A percentile compares a stretch with the other conserved stretches of the same genome.
phyloP scores from a whole-genome alignment of 75 land plant species.

The Picea glauca region DNA sequence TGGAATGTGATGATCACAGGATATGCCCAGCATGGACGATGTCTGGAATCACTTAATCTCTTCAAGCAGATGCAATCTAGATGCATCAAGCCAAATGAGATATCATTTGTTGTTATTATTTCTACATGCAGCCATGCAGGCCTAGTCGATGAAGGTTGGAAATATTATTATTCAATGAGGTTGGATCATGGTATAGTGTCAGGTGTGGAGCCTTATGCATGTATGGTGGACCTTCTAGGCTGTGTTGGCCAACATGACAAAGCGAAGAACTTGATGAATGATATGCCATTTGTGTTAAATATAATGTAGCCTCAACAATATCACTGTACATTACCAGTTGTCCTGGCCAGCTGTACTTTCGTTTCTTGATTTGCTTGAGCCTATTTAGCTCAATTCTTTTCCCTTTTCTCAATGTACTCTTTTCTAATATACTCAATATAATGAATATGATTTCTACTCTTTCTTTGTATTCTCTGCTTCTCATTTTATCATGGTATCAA shows the following conservation, averaged over 20 bases:
- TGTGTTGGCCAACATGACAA: conserved; percentile 9
- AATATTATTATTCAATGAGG: not conserved
- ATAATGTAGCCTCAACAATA: no score
- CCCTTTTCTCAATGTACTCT: no score
- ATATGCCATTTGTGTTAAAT: conserved; percentile 3
- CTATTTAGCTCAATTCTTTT: no score
- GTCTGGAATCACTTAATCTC: not conserved
- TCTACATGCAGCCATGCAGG: conserved; percentile 15
- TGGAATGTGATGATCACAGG: conserved; percentile 6
- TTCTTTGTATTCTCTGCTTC: no score
- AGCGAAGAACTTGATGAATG: conserved; percentile 9
- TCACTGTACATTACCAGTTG: no score
- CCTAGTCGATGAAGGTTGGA: not conserved
- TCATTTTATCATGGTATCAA: no score
- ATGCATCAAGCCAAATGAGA: conserved; percentile 9
- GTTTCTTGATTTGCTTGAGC: no score
- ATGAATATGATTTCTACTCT: no score
- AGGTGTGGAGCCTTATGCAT: conserved; percentile 6
- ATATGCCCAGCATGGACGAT: conserved; percentile 5
- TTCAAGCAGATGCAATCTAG: conserved; percentile 5
- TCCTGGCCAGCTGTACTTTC: no score
- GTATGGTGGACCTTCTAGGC: conserved; percentile 17
- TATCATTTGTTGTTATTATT: conserved; percentile 11
- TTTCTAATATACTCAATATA: no score
- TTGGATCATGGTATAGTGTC: not conserved